These are phyloP conservation scores for Chaetomiaceae sp. DNA, from an alignment of 2,329 filamentous ascomycete species.

Conservation along the genomic window DNA sequence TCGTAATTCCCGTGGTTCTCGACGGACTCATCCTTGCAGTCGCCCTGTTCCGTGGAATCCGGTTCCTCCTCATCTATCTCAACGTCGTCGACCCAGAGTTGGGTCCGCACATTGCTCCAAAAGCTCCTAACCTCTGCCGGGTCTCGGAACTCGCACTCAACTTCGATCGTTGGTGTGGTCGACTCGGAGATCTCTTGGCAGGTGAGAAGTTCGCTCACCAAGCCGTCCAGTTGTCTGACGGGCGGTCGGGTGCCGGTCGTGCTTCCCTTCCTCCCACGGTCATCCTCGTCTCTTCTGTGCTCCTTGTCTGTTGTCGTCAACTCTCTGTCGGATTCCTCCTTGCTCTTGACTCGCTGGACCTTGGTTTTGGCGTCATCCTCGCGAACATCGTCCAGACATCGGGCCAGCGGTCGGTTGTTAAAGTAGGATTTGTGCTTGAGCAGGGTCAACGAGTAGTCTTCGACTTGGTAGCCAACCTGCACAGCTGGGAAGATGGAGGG, in stretches of 20 bases:
- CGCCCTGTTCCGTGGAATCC: not conserved
- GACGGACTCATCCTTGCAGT: not conserved
- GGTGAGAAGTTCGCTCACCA: not conserved
- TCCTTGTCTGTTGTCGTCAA: not conserved
- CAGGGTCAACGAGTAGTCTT: slow-evolving; percentile 33
- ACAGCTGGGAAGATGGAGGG: not conserved
- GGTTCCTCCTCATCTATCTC: slow-evolving; percentile 15
- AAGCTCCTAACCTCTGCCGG: slow-evolving; percentile 12
- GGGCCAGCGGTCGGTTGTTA: slow-evolving; percentile 29
- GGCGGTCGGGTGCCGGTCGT: not conserved
- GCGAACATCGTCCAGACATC: slow-evolving; percentile 29
- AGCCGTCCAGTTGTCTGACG: not conserved
- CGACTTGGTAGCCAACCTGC: slow-evolving; percentile 14
- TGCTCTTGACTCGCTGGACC: not conserved
- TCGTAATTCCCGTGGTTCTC: not conserved
- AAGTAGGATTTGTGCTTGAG: slow-evolving; percentile 34
- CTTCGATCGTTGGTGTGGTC: not conserved
- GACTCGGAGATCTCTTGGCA: not conserved
- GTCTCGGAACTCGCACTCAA: not conserved
- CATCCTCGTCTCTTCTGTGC: not conserved
- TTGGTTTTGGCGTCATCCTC: slow-evolving; percentile 1
- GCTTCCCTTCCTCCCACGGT: not conserved
- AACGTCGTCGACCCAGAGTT: slow-evolving; percentile 19
- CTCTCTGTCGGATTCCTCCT: not conserved
- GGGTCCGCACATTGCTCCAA: slow-evolving; percentile 16